phyloP scores from a whole-genome alignment of 495 filamentous ascomycete species.

The Penicillium canariense region DNA sequence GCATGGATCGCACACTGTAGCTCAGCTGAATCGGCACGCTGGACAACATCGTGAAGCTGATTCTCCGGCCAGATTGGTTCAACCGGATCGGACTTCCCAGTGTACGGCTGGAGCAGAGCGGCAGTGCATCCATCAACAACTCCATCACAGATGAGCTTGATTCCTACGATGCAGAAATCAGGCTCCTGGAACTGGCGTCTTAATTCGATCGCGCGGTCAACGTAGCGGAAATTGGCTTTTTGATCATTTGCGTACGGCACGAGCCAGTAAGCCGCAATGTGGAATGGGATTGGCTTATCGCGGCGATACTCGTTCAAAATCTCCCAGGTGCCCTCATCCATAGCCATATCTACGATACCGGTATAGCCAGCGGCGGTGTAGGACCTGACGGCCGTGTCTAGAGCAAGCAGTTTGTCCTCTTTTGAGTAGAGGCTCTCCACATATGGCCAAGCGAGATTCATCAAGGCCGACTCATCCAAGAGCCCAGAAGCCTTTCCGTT shows the following conservation, averaged over 20 bases:
- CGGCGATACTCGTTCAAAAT: conserved; percentile 48
- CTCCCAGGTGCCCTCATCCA: conserved; percentile 62
- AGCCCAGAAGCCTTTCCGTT: conserved; percentile 52
- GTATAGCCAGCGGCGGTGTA: conserved; percentile 60
- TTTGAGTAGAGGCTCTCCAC: conserved; percentile 50
- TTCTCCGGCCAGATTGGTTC: conserved; percentile 56
- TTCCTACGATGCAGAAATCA: conserved; percentile 58
- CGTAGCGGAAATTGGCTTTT: conserved; percentile 25
- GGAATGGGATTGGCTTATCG: conserved; percentile 47
- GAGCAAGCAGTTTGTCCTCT: conserved; percentile 51
- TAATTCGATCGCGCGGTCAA: conserved; percentile 60
- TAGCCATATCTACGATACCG: conserved; percentile 67
- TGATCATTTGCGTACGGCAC: conserved; percentile 34
- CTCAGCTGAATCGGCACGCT: conserved; percentile 50
- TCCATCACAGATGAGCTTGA: conserved; percentile 68
- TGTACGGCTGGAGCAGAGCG: conserved; percentile 58
- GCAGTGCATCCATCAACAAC: conserved; percentile 68
- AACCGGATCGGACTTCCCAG: conserved; percentile 35
- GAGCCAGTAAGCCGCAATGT: conserved; percentile 64
- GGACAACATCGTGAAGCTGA: conserved; percentile 53
- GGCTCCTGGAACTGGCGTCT: conserved; percentile 47
- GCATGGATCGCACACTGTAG: conserved; percentile 66
- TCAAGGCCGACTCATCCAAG: conserved; percentile 55
- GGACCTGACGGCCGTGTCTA: conserved; percentile 46
- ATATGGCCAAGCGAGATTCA: conserved; percentile 58